Evolutionary conservation across 2,329 filamentous ascomycete genomes (phyloP).

Genomic region (Sarocladium oryzae): DNA sequence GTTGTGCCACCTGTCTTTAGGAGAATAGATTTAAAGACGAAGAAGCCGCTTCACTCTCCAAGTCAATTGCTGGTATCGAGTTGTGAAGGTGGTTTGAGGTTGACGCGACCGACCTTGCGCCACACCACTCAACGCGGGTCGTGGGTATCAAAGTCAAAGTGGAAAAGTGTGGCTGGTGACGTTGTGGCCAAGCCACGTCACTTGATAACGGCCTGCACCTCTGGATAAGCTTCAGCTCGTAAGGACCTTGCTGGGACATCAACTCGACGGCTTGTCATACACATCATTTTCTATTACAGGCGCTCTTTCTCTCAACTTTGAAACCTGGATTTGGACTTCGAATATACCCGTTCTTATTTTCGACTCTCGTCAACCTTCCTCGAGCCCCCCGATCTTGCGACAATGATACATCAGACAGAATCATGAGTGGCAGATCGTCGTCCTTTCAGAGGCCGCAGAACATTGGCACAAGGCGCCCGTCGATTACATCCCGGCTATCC

Average conservation of each 20-base stretch:
- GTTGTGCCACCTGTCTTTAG: no score
- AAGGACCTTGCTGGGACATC: constrained; percentile 5
- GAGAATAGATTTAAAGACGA: no score
- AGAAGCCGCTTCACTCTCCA: no score
- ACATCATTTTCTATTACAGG: no score
- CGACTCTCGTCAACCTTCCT: not conserved
- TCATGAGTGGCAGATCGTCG: constrained; percentile 37
- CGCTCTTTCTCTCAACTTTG: no score
- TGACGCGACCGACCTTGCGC: constrained; percentile 3
- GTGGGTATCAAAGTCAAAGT: no score
- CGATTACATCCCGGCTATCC: constrained; percentile 59
- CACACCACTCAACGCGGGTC: constrained; percentile 9
- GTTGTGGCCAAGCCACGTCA: not conserved
- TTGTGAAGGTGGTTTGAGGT: not conserved
- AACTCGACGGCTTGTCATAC: no score
- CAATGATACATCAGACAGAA: constrained; percentile 25
- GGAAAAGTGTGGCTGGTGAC: not conserved
- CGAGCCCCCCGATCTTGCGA: constrained; percentile 12
- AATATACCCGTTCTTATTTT: not conserved
- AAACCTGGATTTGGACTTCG: not conserved
- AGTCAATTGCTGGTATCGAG: no score
- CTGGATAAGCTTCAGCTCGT: constrained; percentile 5
- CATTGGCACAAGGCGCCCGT: constrained; percentile 37
- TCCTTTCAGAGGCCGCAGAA: constrained; percentile 13
- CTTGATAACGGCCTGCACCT: constrained; percentile 23